These are phyloP conservation scores for Lactarius pseudohatsudake DNA, from an alignment of 768 basidiomycete genomes.

Conservation along the genomic window DNA sequence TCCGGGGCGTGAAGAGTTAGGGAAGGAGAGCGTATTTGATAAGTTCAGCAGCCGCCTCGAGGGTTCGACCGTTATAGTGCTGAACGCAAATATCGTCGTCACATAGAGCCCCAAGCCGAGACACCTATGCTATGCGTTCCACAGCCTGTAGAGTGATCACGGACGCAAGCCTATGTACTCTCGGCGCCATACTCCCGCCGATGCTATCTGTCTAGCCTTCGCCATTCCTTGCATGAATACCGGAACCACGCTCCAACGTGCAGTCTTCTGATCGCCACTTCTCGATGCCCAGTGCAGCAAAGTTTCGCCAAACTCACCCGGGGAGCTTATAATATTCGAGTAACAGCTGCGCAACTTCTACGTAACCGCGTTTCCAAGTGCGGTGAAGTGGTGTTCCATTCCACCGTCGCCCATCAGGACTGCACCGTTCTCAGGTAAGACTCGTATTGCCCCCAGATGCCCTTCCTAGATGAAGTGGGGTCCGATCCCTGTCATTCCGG, in stretches of 20 bases:
- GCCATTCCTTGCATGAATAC: not conserved
- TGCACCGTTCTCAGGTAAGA: too few relatives aligned
- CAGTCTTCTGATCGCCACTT: not conserved
- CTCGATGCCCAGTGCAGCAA: not conserved
- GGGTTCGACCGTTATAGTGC: too few relatives aligned
- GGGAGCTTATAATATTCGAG: not conserved
- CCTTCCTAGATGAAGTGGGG: not conserved
- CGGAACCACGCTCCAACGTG: not conserved
- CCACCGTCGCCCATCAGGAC: too few relatives aligned
- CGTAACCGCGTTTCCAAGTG: too few relatives aligned
- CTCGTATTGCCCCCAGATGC: not conserved
- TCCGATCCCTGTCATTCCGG: not conserved
- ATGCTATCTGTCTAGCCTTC: not conserved
- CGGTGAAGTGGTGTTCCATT: too few relatives aligned
- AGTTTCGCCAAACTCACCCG: not conserved
- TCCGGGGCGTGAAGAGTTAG: conserved; percentile 44
- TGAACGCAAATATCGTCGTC: too few relatives aligned
- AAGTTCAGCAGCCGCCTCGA: conserved; percentile 23
- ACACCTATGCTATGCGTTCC: not conserved
- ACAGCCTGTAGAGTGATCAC: not conserved
- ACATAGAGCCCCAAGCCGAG: too few relatives aligned
- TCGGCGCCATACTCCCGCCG: not conserved
- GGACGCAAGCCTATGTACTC: not conserved
- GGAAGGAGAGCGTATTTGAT: conserved; percentile 26
- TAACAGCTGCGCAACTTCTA: not conserved